phyloP scores from a whole-genome alignment of 2,329 filamentous ascomycete genomes.

The Didymella exigua region DNA sequence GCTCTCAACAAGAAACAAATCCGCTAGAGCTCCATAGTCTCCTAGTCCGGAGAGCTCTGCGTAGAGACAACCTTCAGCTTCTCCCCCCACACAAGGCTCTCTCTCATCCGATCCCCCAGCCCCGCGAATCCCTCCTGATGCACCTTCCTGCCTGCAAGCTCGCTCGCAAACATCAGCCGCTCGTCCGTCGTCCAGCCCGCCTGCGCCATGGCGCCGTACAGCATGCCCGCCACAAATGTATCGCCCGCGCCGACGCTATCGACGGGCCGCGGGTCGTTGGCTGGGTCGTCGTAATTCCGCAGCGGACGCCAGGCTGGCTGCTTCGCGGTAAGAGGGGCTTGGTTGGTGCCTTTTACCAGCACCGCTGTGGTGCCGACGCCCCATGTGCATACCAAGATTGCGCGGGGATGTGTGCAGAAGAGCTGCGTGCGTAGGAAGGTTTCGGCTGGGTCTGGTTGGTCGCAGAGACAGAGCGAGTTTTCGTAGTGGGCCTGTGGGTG shows the following conservation, averaged over 20 bases:
- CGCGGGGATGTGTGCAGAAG: slow-evolving; percentile 44
- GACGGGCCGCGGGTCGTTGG: slow-evolving; percentile 15
- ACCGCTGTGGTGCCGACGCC: slow-evolving; percentile 60
- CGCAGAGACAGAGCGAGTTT: background rate
- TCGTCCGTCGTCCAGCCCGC: slow-evolving; percentile 56
- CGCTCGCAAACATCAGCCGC: slow-evolving; percentile 66
- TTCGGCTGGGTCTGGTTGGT: background rate
- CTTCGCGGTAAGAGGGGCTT: slow-evolving; percentile 10
- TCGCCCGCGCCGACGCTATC: slow-evolving; percentile 77
- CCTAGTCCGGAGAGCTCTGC: background rate
- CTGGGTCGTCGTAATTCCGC: background rate
- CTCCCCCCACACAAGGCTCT: background rate
- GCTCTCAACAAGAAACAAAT: no score
- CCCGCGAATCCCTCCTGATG: slow-evolving; percentile 66
- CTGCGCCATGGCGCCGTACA: slow-evolving; percentile 65
- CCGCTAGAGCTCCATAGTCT: background rate
- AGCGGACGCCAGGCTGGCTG: background rate
- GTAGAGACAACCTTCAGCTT: background rate
- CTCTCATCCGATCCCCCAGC: slow-evolving; percentile 16
- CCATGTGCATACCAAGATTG: slow-evolving; percentile 64
- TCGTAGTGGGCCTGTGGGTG: background rate
- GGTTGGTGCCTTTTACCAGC: slow-evolving; percentile 44
- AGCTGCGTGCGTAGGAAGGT: slow-evolving; percentile 43
- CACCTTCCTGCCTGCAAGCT: slow-evolving; percentile 71
- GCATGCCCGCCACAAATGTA: slow-evolving; percentile 74